Conservation (phyloP, 306 rosid species). For the Arachis stenosperma region DNA sequence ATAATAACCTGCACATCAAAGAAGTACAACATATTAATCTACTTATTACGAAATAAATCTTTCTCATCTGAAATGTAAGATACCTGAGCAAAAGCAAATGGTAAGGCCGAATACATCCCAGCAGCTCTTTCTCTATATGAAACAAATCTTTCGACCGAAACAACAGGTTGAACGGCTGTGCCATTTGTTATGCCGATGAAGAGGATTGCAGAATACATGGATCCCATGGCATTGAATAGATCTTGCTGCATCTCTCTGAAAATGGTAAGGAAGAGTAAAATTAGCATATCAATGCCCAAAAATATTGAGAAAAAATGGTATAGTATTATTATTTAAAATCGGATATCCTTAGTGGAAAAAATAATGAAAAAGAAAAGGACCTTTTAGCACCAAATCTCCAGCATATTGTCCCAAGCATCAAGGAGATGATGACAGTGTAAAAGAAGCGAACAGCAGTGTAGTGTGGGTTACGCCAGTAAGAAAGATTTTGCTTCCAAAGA, state of each 20-base stretch:
- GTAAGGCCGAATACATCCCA: slow-evolving; percentile 91
- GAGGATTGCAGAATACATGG: slow-evolving; percentile 84
- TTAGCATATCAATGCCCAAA: slow-evolving; percentile 13
- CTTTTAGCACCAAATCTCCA: slow-evolving; percentile 95
- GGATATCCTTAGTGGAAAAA: slow-evolving; percentile 20
- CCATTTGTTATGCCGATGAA: slow-evolving; percentile 92
- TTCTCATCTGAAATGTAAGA: slow-evolving; percentile 35
- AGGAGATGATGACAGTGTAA: slow-evolving; percentile 86
- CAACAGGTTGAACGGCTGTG: slow-evolving; percentile 94
- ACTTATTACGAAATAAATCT: background rate
- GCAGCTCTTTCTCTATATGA: slow-evolving; percentile 97
- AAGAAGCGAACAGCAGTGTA: slow-evolving; percentile 96
- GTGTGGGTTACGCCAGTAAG: slow-evolving; percentile 97
- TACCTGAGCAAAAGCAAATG: slow-evolving; percentile 98
- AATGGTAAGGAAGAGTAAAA: slow-evolving; percentile 22
- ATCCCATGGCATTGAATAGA: slow-evolving; percentile 95
- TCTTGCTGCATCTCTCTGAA: slow-evolving; percentile 86
- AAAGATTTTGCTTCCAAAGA: slow-evolving; percentile 96
- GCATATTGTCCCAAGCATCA: slow-evolving; percentile 95
- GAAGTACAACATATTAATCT: slow-evolving; percentile 28
- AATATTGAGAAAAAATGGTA: slow-evolving; percentile 1
- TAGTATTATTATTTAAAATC: background rate
- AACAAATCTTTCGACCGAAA: slow-evolving; percentile 92
- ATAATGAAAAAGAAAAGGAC: slow-evolving; percentile 42
- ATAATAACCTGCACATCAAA: slow-evolving; percentile 70